Evolutionary conservation across 2,329 filamentous ascomycete genomes (phyloP).

Genomic region (Trichoderma oligosporum): DNA sequence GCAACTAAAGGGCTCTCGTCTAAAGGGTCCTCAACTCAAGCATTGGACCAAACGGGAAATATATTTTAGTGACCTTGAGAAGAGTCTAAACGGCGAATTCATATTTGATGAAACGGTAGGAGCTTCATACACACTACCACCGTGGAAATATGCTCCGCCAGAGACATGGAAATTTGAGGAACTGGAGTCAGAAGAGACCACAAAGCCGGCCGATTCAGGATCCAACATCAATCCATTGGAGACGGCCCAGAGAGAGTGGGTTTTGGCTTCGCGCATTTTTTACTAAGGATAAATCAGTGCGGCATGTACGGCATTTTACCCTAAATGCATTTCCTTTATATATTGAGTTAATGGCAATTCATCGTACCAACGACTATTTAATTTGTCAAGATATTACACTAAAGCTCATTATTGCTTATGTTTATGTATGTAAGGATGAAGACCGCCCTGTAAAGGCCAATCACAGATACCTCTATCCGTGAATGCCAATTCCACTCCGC

Average conservation of each 20-base stretch:
- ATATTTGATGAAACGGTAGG: not conserved
- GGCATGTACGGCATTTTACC: not conserved
- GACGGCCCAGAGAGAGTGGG: conserved; percentile 2
- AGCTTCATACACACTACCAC: not conserved
- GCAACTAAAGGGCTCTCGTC: not conserved
- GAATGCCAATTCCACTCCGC: too few relatives aligned
- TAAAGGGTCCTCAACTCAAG: too few relatives aligned
- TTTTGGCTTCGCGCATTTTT: not conserved
- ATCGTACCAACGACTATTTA: too few relatives aligned
- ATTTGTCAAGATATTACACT: too few relatives aligned
- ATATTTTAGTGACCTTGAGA: not conserved
- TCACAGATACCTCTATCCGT: too few relatives aligned
- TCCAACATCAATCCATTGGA: not conserved
- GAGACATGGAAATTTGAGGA: not conserved
- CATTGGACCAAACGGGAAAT: not conserved
- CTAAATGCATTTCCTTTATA: not conserved
- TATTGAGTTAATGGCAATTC: not conserved
- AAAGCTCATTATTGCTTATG: too few relatives aligned
- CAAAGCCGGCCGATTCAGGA: not conserved
- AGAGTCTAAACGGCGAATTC: not conserved
- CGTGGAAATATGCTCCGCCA: not conserved
- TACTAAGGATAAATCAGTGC: not conserved
- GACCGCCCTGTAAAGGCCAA: too few relatives aligned
- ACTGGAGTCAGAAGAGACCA: not conserved
- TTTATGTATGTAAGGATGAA: too few relatives aligned